Base-by-base conservation (phyloP, 2,329 filamentous ascomycete species). In the Cladosporium velox region DNA sequence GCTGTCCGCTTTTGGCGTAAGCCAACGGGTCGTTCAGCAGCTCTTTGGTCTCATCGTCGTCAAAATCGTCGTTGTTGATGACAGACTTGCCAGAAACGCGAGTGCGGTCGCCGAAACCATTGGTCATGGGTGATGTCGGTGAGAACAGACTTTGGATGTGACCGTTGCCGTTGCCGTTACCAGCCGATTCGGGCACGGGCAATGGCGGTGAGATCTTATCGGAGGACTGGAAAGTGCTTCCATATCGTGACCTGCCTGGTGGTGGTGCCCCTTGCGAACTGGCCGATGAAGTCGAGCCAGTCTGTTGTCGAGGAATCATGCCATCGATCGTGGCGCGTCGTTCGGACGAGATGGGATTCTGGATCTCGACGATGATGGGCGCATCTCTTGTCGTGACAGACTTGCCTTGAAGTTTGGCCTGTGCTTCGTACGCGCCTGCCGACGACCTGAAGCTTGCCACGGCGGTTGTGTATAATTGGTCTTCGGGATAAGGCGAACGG, bases 21-120 rank as follows among this genome's bases (percentile, higher is more conserved):
- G 86, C 88, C 52, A 91, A 83, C 0, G 90, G 87, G 64, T 92
- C 88, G 66, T 90, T 89, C 55, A 92, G 82, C n/a, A 93, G 81
- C 71, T 89, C 85, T 38, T 84, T 87, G 2, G 90, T 91, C 74
- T 92, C 90, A 59, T 92, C 90, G 69, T 90, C 88, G 32, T 86
- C 87, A 47, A 44, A 30, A 18, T 85, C 84, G 72, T 89, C 87
- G 71, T 90, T 87, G 70, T 86, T 89, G 77, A 93, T 93, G 60
- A 92, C 81, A 2, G 87, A 86, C 77, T 92, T 92, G 71, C 90
- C 89, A 2, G 87, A 86, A 44, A 86, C 82, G 65, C 87, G 83
- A 18, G 82, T 79, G 59, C 84, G 82, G 67, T 89, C 88, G n/a
- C 82, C 81, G n/a, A 90, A 82, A 63, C 90, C 86, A 73, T 88